Evolutionary conservation across 768 basidiomycete genomes (phyloP).

Genomic region (Mycena rebaudengoi): DNA sequence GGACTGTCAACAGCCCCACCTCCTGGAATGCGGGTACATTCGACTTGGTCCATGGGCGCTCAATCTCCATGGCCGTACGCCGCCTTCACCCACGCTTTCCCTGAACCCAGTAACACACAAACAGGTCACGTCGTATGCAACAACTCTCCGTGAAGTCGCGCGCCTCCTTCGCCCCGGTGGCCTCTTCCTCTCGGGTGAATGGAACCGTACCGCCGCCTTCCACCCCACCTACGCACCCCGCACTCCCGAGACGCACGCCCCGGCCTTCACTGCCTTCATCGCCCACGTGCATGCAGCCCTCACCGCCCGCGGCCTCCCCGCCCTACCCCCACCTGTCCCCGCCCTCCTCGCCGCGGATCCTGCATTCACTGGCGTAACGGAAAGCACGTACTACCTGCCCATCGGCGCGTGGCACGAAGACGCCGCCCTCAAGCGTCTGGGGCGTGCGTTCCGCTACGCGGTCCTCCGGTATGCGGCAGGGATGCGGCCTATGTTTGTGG

Average conservation of each 20-base stretch:
- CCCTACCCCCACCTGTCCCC: slow-evolving; percentile 48
- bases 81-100: not conserved
- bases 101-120: slow-evolving; percentile 23
- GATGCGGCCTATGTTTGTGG: slow-evolving; percentile 55
- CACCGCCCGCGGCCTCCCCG: slow-evolving; percentile 44
- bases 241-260: slow-evolving; percentile 46
- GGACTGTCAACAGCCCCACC: slow-evolving; percentile 62
- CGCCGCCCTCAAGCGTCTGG: slow-evolving; percentile 45
- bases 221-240: slow-evolving; percentile 38
- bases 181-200: slow-evolving; percentile 72
- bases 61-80: slow-evolving; percentile 68
- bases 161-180: slow-evolving; percentile 78
- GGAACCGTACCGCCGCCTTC: slow-evolving; percentile 54
- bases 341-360: slow-evolving; percentile 44
- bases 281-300: slow-evolving; percentile 47
- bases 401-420: slow-evolving; percentile 63
- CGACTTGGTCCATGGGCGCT: slow-evolving; percentile 75
- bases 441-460: slow-evolving; percentile 48
- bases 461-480: slow-evolving; percentile 56
- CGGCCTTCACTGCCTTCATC: slow-evolving; percentile 48
- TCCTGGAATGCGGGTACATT: slow-evolving; percentile 64
- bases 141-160: slow-evolving; percentile 62
- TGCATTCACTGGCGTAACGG: slow-evolving; percentile 51
- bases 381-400: slow-evolving; percentile 52
- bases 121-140: slow-evolving; percentile 65